These are phyloP conservation scores for Inonotus hispidus DNA, from an alignment of 1,284 basidiomycete species.

Conservation along the genomic window DNA sequence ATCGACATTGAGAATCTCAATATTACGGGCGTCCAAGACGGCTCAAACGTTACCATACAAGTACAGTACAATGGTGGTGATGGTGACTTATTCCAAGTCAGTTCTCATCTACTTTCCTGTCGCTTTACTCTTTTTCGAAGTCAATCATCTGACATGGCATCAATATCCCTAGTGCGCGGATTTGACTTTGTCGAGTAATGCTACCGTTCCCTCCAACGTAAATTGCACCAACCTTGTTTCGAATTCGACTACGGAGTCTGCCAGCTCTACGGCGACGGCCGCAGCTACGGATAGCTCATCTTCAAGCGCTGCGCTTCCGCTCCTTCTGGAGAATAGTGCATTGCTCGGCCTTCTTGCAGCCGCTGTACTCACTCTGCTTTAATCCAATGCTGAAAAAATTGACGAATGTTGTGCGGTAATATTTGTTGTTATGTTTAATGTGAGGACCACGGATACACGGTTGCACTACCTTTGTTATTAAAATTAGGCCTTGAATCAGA, in stretches of 20 bases:
- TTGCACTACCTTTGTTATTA: too few species aligned
- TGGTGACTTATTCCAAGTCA: slow-evolving; percentile 60
- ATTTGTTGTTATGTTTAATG: too few species aligned
- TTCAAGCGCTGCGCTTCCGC: not conserved
- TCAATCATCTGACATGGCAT: not conserved
- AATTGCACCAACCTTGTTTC: slow-evolving; percentile 28
- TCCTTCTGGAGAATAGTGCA: not conserved
- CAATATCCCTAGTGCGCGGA: slow-evolving; percentile 54
- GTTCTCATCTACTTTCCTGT: not conserved
- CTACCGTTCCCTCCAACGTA: slow-evolving; percentile 35
- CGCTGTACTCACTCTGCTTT: slow-evolving; percentile 1
- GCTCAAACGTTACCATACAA: slow-evolving; percentile 58
- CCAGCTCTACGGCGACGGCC: slow-evolving; percentile 2
- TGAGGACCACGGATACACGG: too few species aligned
- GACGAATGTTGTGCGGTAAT: not conserved
- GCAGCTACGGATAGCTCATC: not conserved
- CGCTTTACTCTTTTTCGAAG: not conserved
- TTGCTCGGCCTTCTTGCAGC: slow-evolving; percentile 7
- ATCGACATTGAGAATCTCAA: slow-evolving; percentile 50
- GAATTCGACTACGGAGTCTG: slow-evolving; percentile 8
- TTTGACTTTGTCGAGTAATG: slow-evolving; percentile 52
- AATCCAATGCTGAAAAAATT: not conserved
- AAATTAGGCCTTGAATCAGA: too few species aligned
- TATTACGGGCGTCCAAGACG: slow-evolving; percentile 44
- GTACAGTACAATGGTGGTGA: slow-evolving; percentile 63